Conservation (phyloP, 257 asterid genomes). For the Solanum lignicaule region DNA sequence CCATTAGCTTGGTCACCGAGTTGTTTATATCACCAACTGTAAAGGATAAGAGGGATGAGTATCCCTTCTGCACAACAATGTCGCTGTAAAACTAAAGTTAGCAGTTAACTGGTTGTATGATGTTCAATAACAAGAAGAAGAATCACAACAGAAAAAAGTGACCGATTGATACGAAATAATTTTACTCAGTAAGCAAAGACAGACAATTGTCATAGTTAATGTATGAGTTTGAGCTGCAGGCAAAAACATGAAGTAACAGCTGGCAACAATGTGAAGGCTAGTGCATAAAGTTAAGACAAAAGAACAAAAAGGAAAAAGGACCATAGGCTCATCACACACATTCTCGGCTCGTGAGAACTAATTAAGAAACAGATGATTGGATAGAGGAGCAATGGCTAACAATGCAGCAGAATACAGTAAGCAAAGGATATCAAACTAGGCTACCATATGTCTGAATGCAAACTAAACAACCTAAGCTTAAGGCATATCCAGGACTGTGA, state of each 20-base stretch:
- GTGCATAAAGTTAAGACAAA: background rate
- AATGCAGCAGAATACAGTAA: too few species aligned
- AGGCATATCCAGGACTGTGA: background rate
- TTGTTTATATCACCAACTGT: constrained; percentile 66
- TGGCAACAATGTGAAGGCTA: background rate
- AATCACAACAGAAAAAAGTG: background rate
- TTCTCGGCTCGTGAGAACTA: background rate
- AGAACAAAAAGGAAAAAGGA: background rate
- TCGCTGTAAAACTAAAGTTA: constrained; percentile 30
- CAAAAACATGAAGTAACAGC: background rate
- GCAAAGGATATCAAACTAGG: background rate
- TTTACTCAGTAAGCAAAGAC: background rate
- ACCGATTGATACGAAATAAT: background rate
- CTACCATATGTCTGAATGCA: background rate
- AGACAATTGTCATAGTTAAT: background rate
- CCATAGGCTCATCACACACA: background rate
- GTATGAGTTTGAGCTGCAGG: background rate
- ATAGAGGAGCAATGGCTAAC: background rate
- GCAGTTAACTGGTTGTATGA: background rate
- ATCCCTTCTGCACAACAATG: constrained; percentile 44
- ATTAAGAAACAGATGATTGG: background rate
- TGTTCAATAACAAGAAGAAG: background rate
- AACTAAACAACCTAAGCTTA: background rate
- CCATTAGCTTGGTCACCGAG: constrained; percentile 68
- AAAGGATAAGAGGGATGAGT: constrained; percentile 79